phyloP scores from a whole-genome alignment of 108 stramenopile species.

The Tribonema minus region DNA sequence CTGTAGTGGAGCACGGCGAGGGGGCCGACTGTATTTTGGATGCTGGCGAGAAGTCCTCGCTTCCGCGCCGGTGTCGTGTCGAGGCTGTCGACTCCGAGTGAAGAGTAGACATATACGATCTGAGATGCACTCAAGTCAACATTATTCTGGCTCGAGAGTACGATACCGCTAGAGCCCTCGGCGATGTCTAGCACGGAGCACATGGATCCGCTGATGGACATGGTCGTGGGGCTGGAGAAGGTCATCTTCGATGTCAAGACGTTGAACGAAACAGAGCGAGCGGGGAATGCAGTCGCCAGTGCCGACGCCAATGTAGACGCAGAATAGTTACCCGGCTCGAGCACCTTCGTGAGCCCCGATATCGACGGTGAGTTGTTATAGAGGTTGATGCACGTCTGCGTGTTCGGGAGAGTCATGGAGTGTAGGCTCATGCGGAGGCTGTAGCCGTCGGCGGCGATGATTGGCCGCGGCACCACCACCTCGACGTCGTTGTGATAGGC shows the following conservation, averaged over 20 bases:
- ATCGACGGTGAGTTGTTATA: not conserved
- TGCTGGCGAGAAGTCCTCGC: too few species aligned
- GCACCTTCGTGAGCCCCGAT: not conserved
- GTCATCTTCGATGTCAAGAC: not conserved
- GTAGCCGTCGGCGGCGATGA: not conserved
- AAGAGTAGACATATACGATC: too few species aligned
- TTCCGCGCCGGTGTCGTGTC: too few species aligned
- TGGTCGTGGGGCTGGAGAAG: not conserved
- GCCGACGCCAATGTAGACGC: not conserved
- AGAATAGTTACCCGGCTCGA: not conserved
- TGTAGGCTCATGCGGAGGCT: not conserved
- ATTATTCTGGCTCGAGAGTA: not conserved
- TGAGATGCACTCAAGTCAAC: not conserved
- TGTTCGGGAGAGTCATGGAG: not conserved
- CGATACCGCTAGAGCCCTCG: not conserved
- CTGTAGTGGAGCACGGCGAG: too few species aligned
- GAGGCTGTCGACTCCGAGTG: too few species aligned
- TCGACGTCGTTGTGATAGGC: too few species aligned
- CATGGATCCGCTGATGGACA: not conserved
- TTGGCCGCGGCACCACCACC: not conserved
- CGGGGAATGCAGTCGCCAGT: not conserved
- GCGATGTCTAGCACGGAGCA: not conserved
- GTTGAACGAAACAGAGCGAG: not conserved
- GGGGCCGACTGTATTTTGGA: too few species aligned
- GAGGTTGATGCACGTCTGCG: not conserved